Base-by-base conservation (phyloP, 257 asterid genomes). In the Nemophila menziesii region DNA sequence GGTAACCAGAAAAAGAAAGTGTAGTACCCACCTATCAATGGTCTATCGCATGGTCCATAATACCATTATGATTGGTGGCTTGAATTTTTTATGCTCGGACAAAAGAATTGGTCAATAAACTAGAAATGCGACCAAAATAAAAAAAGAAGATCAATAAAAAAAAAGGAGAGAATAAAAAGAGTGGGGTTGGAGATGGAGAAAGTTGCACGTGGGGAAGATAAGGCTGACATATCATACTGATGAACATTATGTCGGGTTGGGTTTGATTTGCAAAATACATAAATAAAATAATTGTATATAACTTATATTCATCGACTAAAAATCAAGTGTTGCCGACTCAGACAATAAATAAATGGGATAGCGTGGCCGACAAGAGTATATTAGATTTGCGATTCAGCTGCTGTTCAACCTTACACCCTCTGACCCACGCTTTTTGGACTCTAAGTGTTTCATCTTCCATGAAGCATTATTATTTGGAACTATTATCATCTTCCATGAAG, bases 191-290 rank as follows among this genome's bases (percentile, higher is more conserved):
- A 42, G 37, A 54, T 42, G 46, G 37, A 46, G 23, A 41, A 58
- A 4, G 7, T 22, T 49, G 75, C 80, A 71, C 78, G 83, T 68
- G 80, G 78, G 69, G 72, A 19, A 52, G 93, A 70, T 73, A 67
- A 80, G 81, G 75, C 63, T 73, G 78, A 55, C 53, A 45, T 41
- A 43, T 75, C 68, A 7, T 82, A 72, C 69, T 56, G 52, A 60
- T 54, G 7, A 69, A 49, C 67, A 47, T 27, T 38, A 21, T 73
- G 78, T 74, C 78, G 74, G 80, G 64, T 36, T 16, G 36, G 36
- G 12, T 29, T 7, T 7, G 12, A 29, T 29, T 5, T 26, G 36
- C 9, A 7, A 29, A n/a, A n/a, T n/a, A n/a, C n/a, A n/a, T n/a
- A n/a, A n/a, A n/a, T n/a, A n/a, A n/a, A n/a, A n/a, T n/a, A n/a